phyloP scores from a whole-genome alignment of 1,139 yeast species.

The Candida tetrigidarum region DNA sequence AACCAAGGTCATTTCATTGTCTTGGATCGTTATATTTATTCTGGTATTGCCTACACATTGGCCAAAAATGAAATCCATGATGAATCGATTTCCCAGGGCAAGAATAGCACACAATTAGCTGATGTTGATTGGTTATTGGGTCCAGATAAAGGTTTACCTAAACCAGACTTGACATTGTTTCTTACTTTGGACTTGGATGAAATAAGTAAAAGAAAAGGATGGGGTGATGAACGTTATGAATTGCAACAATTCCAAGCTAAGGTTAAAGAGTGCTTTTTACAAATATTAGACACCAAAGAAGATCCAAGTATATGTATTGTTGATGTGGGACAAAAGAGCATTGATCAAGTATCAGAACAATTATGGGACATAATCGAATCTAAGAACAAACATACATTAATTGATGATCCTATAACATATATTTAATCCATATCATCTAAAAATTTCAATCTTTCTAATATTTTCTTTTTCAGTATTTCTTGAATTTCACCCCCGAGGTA shows the following conservation, averaged over 20 bases:
- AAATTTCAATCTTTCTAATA: constrained; percentile 56
- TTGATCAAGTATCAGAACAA: constrained; percentile 54
- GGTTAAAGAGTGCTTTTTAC: constrained; percentile 65
- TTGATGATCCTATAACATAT: constrained; percentile 19
- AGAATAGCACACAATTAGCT: constrained; percentile 44
- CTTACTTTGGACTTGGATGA: constrained; percentile 63
- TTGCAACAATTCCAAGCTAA: constrained; percentile 66
- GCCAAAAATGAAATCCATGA: constrained; percentile 56
- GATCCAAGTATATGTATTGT: constrained; percentile 46
- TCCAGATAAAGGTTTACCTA: constrained; percentile 86
- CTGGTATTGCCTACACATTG: constrained; percentile 90
- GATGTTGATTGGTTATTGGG: constrained; percentile 73
- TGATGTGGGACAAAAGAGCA: constrained; percentile 62
- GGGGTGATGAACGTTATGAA: constrained; percentile 94
- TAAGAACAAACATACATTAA: constrained; percentile 19
- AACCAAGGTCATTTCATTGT: constrained; percentile 62
- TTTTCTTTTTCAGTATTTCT: constrained; percentile 65
- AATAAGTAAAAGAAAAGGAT: constrained; percentile 65
- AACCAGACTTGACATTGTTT: constrained; percentile 84
- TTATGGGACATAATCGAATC: constrained; percentile 31
- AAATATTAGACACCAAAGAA: constrained; percentile 37
- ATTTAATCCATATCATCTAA: constrained; percentile 36
- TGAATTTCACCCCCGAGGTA: constrained; percentile 80
- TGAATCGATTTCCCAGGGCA: constrained; percentile 12
- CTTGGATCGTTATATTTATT: constrained; percentile 86